Conservation (phyloP, 2,329 filamentous ascomycete species). For the Xylariales sp. region DNA sequence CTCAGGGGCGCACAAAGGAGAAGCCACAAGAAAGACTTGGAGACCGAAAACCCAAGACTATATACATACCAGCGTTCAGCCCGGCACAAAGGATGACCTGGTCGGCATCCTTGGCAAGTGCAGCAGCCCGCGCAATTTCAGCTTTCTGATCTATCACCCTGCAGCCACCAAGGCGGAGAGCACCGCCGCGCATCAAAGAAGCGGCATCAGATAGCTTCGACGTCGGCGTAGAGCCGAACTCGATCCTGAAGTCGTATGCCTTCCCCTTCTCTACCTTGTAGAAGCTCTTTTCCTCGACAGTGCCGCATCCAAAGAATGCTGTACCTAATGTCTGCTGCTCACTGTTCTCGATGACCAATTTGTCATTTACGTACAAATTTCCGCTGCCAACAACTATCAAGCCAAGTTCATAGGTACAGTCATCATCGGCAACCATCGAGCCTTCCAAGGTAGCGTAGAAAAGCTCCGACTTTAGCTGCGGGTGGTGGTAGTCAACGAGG, state of each 20-base stretch:
- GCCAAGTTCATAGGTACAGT: constrained; percentile 60
- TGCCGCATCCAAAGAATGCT: constrained; percentile 61
- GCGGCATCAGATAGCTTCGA: constrained; percentile 48
- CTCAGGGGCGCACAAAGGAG: too few species aligned
- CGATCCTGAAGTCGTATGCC: constrained; percentile 53
- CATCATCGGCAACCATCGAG: constrained; percentile 54
- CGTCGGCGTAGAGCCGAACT: constrained; percentile 56
- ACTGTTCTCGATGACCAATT: constrained; percentile 61
- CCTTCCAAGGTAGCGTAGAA: constrained; percentile 62
- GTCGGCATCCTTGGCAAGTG: constrained; percentile 63
- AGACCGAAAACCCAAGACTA: neutral
- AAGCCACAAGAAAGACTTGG: too few species aligned
- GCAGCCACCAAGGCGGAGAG: constrained; percentile 57
- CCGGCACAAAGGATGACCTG: constrained; percentile 76
- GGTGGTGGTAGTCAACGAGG: constrained; percentile 47
- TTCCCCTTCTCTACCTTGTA: constrained; percentile 55
- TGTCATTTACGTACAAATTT: constrained; percentile 58
- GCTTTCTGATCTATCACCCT: constrained; percentile 52
- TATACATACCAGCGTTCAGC: constrained; percentile 54
- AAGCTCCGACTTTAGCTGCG: constrained; percentile 43
- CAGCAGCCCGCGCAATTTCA: constrained; percentile 62
- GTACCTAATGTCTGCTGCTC: constrained; percentile 59
- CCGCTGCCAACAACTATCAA: constrained; percentile 62
- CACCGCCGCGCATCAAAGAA: constrained; percentile 52
- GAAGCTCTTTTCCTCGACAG: constrained; percentile 56